Base-by-base conservation (phyloP, 352 stramenopile species). In the Pythium periplocum region DNA sequence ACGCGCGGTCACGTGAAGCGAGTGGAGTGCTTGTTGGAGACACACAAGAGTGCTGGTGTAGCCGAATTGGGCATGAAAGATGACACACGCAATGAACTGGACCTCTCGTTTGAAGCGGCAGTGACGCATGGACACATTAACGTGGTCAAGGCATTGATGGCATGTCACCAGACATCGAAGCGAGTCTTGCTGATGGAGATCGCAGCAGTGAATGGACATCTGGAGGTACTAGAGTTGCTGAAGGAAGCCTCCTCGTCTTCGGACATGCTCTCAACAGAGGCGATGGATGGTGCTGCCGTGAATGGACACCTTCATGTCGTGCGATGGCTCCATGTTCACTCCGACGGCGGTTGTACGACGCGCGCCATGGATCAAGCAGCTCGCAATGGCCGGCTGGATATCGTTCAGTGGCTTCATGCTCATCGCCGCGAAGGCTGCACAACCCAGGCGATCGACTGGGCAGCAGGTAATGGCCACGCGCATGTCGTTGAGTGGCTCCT, bases 401-500 rank as follows among this genome's bases (percentile, higher is more conserved):
- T 48, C 12, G 44, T 48, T 1, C 12, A 48, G 44, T 48, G 30
- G 12, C 44, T 48, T 33, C 44, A 48, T 33, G 44, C 44, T 33
- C 12, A 48, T 48, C 44, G 44, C 44, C 12, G 30, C 12, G 44
- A 48, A 48, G 44, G 44, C 44, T 48, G 44, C 30, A 48, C 44
- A 33, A 48, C 44, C 30, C 17, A 26, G 17, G 17, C 17, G 17
- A 26, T 26, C 17, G 17, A 26, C 17, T 26, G 17, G 17, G 17
- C 17, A 26, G 17, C 17, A 26, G 17, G 17, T 26, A 26, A 26
- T 26, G 17, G 17, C 17, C 51, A 64, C n/a, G 32, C 55, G 43
- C 2, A 3, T 37, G 50, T 63, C 11, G 33, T 63, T 9, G 12
- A 48, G 37, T 63, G 51, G 49, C 44, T 63, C 43, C 56, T 55